A percentile compares a stretch with the other conserved stretches of the same genome.
These are phyloP conservation scores for Dactylellina haptotyla DNA, from an alignment of 2,329 filamentous ascomycete species.

Conservation along the genomic window DNA sequence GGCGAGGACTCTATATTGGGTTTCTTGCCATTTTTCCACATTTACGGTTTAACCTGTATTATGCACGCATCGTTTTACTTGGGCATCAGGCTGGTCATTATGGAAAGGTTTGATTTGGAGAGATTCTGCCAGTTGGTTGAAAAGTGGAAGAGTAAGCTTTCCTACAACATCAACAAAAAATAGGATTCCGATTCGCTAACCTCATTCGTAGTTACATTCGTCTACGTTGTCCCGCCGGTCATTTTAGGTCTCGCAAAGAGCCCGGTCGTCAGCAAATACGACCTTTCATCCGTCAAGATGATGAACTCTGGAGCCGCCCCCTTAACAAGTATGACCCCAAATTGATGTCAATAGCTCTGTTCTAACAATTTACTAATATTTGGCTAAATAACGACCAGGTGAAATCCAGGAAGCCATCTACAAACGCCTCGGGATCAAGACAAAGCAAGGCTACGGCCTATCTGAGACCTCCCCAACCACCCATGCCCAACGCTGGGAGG, in stretches of 20 bases:
- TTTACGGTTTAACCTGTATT: slow-evolving; percentile 69
- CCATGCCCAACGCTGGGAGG: slow-evolving; percentile 76
- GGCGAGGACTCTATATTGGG: slow-evolving; percentile 75
- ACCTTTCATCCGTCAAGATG: slow-evolving; percentile 81
- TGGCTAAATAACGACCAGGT: neutral
- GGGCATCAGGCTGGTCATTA: slow-evolving; percentile 74
- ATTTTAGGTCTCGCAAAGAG: slow-evolving; percentile 82
- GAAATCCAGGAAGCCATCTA: slow-evolving; percentile 83
- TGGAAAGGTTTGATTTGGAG: slow-evolving; percentile 83
- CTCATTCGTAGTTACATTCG: slow-evolving; percentile 8
- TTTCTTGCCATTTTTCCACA: slow-evolving; percentile 89
- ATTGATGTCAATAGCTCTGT: neutral
- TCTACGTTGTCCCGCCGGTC: slow-evolving; percentile 78
- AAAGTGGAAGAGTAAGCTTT: slow-evolving; percentile 72
- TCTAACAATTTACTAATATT: slow-evolving; percentile 18
- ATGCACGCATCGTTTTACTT: slow-evolving; percentile 37
- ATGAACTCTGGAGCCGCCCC: slow-evolving; percentile 90
- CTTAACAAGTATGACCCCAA: slow-evolving; percentile 67
- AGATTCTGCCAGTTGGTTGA: slow-evolving; percentile 81
- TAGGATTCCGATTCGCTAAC: neutral
- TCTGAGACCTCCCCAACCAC: slow-evolving; percentile 86
- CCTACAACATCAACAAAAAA: neutral
- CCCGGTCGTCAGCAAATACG: slow-evolving; percentile 79
- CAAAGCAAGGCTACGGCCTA: slow-evolving; percentile 93
- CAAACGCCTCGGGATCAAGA: slow-evolving; percentile 76